These are phyloP conservation scores for Musa acuminata DNA, from an alignment of 176 grass and related monocot genomes.

Conservation along the genomic window DNA sequence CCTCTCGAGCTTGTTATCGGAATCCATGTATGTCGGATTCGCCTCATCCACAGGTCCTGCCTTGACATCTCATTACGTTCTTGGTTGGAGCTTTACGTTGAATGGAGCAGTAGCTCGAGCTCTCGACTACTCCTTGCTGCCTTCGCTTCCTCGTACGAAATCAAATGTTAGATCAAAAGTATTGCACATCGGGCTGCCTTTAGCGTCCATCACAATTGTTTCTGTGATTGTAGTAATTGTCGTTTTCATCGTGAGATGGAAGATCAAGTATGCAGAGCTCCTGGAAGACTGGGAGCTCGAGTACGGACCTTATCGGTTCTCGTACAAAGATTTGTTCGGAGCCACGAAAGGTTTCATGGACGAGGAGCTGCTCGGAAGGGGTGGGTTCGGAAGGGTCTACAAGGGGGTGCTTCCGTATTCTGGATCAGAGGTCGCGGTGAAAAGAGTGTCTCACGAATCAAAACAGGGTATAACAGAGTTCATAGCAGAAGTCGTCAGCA, in stretches of 20 bases:
- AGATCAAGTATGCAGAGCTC: slow-evolving; percentile 11
- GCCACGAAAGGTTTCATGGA: slow-evolving; percentile 22
- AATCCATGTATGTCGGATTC: neutral
- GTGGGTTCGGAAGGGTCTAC: slow-evolving; percentile 33
- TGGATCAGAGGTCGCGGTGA: slow-evolving; percentile 22
- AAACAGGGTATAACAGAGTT: slow-evolving; percentile 36
- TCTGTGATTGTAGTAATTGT: neutral
- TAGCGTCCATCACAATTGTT: neutral
- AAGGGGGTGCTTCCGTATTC: slow-evolving; percentile 18
- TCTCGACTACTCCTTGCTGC: slow-evolving; percentile 11
- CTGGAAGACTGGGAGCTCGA: slow-evolving; percentile 31
- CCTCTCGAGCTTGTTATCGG: neutral
- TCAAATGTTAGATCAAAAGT: neutral
- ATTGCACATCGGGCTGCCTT: neutral
- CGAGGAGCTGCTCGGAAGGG: slow-evolving; percentile 21
- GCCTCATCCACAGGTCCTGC: neutral
- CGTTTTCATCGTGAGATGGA: neutral
- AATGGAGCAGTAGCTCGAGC: neutral
- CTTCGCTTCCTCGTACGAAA: slow-evolving; percentile 7
- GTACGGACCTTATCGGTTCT: slow-evolving; percentile 26
- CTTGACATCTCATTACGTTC: neutral
- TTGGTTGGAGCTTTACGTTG: slow-evolving; percentile 4
- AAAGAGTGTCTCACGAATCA: slow-evolving; percentile 35
- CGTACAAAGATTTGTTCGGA: slow-evolving; percentile 9
- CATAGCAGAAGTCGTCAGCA: slow-evolving; percentile 15